A percentile compares a stretch with the other conserved stretches of the same genome.
Evolutionary conservation across 352 stramenopile genomes (phyloP).

Genomic region (Hyaloperonospora brassicae): DNA sequence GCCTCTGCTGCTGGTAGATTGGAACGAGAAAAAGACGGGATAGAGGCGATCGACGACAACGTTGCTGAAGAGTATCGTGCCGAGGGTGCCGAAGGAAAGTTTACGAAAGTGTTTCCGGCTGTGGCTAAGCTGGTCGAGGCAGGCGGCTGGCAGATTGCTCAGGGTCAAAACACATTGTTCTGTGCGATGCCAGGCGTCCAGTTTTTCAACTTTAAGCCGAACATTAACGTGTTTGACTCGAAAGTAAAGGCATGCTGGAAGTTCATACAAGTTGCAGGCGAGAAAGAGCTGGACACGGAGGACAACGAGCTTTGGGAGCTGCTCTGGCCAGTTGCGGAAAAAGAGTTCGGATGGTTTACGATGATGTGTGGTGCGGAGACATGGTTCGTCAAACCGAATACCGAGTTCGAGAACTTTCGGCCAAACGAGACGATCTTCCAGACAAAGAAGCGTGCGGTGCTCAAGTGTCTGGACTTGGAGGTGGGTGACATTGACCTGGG

Average conservation of each 20-base stretch:
- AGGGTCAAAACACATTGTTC: constrained; percentile 50
- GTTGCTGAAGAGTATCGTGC: constrained; percentile 23
- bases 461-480: constrained; percentile 50
- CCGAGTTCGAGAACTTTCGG: constrained; percentile 54
- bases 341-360: constrained; percentile 63
- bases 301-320: constrained; percentile 45
- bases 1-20: constrained; percentile 8
- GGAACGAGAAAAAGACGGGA: constrained; percentile 4
- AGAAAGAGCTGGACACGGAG: constrained; percentile 24
- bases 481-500: constrained; percentile 50
- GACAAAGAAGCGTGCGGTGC: constrained; percentile 59
- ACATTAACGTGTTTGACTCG: constrained; percentile 77
- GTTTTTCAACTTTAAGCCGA: constrained; percentile 79
- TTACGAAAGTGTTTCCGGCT: constrained; percentile 35
- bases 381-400: constrained; percentile 69
- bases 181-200: constrained; percentile 67
- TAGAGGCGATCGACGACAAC: constrained; percentile 5
- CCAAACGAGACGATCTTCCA: constrained; percentile 81
- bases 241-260: constrained; percentile 78
- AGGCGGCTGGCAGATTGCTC: constrained; percentile 56
- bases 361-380: constrained; percentile 63
- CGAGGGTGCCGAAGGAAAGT: constrained; percentile 29
- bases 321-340: constrained; percentile 54
- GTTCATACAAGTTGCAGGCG: constrained; percentile 38
- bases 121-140: constrained; percentile 44